Evolutionary conservation across 192 early-diverging fungal genomes (phyloP), one percentile per base, ranked within the genome.

Genomic region (Chytriomyces sp.): DNA sequence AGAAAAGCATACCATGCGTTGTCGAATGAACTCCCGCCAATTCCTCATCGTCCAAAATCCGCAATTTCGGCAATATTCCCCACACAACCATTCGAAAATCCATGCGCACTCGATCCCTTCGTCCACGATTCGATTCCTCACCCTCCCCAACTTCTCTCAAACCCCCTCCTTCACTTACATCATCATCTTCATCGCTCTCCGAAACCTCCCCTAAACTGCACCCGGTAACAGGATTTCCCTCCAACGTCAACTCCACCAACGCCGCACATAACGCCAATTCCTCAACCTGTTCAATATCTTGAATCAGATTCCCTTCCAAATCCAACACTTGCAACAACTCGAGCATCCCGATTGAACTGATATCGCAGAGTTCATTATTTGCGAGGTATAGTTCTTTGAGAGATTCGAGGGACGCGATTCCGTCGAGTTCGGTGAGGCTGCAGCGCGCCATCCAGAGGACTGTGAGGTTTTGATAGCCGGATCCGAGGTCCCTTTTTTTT

Each of bases 401-500:
- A 65, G 5, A 45, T 0, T 24, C 53, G 26, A 84, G 61, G 10
- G 79, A 81, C 13, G 66, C 74, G 28, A 86, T 84, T 7, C 86
- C 83, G 50, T 83, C 81, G 16, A 82, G 44, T 35, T 87, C 86
- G 24, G 44, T 23, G 45, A 87, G 53, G 13, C 60, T 45, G 60
- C 83, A 84, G 10, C 82, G 81, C 18, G 83, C 76, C 78, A 87
- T 82, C 82, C 83, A 85, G 8, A 87, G 81, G 8, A 82, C 49
- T 18, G 71, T 80, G 6, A 87, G 79, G 60, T 79, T 76, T 18
- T 50, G 35, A 67, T 78, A 87, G 4, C 86, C 83, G n/a, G 79
- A 68, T 11, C 86, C 86, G 46, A 87, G 68, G 61, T 87, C 86
- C 13, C 85, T 86, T 53, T 45, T 16, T 7, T 26, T 18, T 35